These are phyloP conservation scores for Fusarium sororula DNA, from an alignment of 2,329 filamentous ascomycete species.

Conservation along the genomic window DNA sequence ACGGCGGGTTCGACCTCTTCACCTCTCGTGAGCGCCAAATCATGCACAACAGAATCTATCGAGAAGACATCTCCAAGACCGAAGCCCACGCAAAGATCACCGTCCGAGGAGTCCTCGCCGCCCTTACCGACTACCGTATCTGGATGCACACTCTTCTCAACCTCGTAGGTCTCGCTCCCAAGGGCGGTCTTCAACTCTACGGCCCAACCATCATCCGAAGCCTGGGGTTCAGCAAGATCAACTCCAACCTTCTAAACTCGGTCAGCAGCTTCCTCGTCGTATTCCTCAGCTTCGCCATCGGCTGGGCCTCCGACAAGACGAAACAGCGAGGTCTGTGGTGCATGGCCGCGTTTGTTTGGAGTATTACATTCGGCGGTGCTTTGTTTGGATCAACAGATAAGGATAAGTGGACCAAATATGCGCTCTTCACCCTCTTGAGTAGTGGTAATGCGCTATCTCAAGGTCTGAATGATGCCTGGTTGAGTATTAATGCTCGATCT, in stretches of 20 bases:
- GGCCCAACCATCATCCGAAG: slow-evolving; percentile 32
- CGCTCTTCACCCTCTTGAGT: slow-evolving; percentile 25
- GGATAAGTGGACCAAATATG: slow-evolving; percentile 32
- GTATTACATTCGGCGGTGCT: slow-evolving; percentile 30
- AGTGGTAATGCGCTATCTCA: slow-evolving; percentile 34
- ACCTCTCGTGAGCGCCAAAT: slow-evolving; percentile 23
- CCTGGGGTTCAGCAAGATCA: slow-evolving; percentile 37
- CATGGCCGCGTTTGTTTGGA: slow-evolving; percentile 33
- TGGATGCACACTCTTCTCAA: slow-evolving; percentile 37
- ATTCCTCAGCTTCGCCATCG: slow-evolving; percentile 25
- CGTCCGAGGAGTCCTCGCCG: background rate
- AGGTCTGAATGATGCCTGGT: slow-evolving; percentile 40
- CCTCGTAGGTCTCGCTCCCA: slow-evolving; percentile 34
- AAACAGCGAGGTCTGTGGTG: slow-evolving; percentile 32
- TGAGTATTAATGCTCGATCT: slow-evolving; percentile 32
- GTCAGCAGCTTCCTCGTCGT: slow-evolving; percentile 33
- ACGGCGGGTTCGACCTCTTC: slow-evolving; percentile 32
- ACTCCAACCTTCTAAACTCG: slow-evolving; percentile 36
- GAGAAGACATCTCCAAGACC: slow-evolving; percentile 34
- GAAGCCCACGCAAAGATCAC: slow-evolving; percentile 20
- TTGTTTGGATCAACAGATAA: slow-evolving; percentile 7
- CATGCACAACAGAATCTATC: slow-evolving; percentile 22
- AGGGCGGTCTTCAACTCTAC: slow-evolving; percentile 40
- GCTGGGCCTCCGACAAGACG: slow-evolving; percentile 29
- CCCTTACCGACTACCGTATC: slow-evolving; percentile 20